Base-by-base conservation (phyloP, 768 basidiomycete species). In the Pleurotus ostreatus region DNA sequence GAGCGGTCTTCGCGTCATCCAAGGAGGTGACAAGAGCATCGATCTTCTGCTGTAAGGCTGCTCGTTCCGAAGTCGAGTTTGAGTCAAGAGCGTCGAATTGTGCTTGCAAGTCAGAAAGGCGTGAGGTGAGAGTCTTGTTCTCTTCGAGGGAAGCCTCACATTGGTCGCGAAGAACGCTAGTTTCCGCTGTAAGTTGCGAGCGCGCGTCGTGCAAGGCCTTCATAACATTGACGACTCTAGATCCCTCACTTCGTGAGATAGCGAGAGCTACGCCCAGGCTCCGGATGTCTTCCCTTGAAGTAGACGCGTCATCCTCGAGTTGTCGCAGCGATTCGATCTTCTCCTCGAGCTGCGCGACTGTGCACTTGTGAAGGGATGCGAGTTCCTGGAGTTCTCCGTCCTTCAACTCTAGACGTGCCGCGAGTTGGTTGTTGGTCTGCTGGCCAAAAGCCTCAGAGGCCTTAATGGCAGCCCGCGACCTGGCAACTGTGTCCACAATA, bases 401-500 rank as follows among this genome's bases (percentile, higher is more conserved):
- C 49, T 25, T 55, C 18, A 13, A 12, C 15, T 37, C 38, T 37
- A 52, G 38, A 12, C 23, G 38, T 13, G n/a, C 15, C 5, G 38
- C 5, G 51, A 52, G 15, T 18, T 40, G 18, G 12, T 43, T 5
- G 7, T 13, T 18, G 38, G 11, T 39, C 38, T 40, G 41, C 13
- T 44, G 51, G 23, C 37, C 51, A 22, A 20, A 20, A 23, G 37
- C 30, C 6, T 16, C 20, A 6, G 34, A 26, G 23, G 22, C 22
- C 34, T 58, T 61, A 45, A 63, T 45, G 2, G 66, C 55, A 39
- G 63, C 62, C 38, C 70, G 68, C n/a, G 69, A 71, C 34, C 62
- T 62, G 13, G 62, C 64, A 37, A 72, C 67, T 3, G 77, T 70
- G 43, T 74, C 69, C 1, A 72, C 60, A 51, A 80, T 55, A 44